Conservation (phyloP, 495 filamentous ascomycete genomes). For the Penicillium arizonense region DNA sequence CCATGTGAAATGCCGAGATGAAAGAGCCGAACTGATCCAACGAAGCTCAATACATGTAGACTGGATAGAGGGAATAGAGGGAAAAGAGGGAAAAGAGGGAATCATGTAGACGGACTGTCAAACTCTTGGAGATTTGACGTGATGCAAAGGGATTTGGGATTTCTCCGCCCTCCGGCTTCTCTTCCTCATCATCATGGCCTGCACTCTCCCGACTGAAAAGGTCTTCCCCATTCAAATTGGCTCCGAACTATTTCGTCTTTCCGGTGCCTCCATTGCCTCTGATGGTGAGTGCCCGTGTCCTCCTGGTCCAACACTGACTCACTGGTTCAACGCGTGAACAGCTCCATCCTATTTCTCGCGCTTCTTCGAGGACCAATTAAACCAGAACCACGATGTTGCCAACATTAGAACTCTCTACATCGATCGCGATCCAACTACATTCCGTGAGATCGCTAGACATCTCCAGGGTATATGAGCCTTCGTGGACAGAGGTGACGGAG, state of each 20-base stretch:
- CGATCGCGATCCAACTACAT: constrained; percentile 89
- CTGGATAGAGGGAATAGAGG: no score
- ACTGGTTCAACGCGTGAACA: constrained; percentile 36
- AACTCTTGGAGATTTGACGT: no score
- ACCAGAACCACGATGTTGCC: constrained; percentile 52
- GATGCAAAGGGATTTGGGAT: no score
- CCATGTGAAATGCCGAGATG: constrained; percentile 20
- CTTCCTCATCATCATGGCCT: constrained; percentile 4
- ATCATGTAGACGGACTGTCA: no score
- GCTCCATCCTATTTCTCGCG: constrained; percentile 97
- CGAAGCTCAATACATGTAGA: no score
- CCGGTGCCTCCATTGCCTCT: constrained; percentile 90
- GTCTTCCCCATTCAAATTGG: constrained; percentile 96
- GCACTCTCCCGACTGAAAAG: constrained; percentile 55
- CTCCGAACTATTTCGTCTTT: constrained; percentile 84
- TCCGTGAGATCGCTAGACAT: constrained; percentile 85
- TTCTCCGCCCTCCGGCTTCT: background rate
- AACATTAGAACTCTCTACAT: constrained; percentile 79
- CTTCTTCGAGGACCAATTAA: constrained; percentile 86
- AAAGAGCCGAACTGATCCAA: background rate
- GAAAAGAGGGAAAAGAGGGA: no score
- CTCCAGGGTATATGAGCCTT: constrained; percentile 63
- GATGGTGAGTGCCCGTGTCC: constrained; percentile 68
- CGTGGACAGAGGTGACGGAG: background rate
- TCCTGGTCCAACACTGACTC: no score